phyloP scores from a whole-genome alignment of 1,284 basidiomycete genomes.

The Pyrrhoderma lamaoense region DNA sequence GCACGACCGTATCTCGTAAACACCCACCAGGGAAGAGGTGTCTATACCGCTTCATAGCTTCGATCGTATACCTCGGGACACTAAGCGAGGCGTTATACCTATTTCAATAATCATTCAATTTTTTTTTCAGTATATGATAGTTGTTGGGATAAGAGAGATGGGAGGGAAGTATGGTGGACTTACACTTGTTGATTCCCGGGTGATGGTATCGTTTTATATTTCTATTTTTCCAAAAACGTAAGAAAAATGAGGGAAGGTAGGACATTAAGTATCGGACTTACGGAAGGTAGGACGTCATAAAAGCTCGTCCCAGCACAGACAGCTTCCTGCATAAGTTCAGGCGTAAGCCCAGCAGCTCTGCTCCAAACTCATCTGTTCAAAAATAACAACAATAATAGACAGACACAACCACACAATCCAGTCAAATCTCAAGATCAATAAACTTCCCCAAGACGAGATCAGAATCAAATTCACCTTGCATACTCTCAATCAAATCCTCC shows the following conservation, averaged over 20 bases:
- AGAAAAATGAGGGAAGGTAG: conserved; percentile 4
- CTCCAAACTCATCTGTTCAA: conserved; percentile 27
- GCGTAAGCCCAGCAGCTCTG: conserved; percentile 24
- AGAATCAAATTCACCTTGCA: conserved; percentile 23
- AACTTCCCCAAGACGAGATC: too few species aligned
- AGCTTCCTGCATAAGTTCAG: conserved; percentile 27
- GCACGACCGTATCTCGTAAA: not conserved
- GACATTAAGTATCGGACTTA: conserved; percentile 21
- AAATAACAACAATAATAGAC: too few species aligned
- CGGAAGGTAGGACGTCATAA: conserved; percentile 30
- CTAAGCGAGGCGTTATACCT: too few species aligned
- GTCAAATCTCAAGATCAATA: not conserved
- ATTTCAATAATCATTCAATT: too few species aligned
- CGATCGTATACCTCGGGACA: conserved; percentile 13
- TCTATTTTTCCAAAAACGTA: not conserved
- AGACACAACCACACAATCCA: not conserved
- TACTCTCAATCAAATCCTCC: conserved; percentile 26
- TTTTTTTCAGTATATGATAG: too few species aligned
- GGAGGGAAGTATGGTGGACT: too few species aligned
- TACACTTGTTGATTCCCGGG: conserved; percentile 21
- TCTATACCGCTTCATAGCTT: conserved; percentile 1
- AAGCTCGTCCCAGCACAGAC: conserved; percentile 31
- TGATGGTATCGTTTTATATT: not conserved
- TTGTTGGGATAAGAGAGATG: too few species aligned
- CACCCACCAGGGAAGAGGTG: conserved; percentile 16